phyloP scores from a whole-genome alignment of 345 rosid species.

The Hibiscus tridactylites region DNA sequence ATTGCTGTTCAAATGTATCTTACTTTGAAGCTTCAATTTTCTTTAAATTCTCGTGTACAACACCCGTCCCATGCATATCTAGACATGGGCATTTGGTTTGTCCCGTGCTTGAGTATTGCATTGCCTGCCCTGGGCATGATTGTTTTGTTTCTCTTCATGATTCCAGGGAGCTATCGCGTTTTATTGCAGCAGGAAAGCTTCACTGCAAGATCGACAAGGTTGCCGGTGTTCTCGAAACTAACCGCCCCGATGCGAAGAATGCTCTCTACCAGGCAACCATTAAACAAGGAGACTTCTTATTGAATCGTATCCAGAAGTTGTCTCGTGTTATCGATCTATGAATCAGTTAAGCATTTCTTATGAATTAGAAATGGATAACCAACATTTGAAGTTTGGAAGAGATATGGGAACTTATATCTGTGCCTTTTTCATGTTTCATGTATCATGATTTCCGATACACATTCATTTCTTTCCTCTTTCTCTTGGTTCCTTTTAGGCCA shows the following conservation, averaged over 20 bases:
- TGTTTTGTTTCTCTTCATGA: neutral
- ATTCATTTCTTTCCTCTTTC: neutral
- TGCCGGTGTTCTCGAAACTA: constrained; percentile 96
- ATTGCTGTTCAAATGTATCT: neutral
- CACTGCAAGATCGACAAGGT: constrained; percentile 99
- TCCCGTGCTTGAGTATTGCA: neutral
- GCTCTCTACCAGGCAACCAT: too few relatives aligned
- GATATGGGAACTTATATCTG: neutral
- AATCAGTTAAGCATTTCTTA: constrained; percentile 15
- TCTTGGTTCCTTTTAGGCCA: neutral
- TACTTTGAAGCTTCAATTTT: neutral
- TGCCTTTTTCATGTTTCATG: too few relatives aligned
- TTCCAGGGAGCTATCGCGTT: constrained; percentile 88
- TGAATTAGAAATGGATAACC: constrained; percentile 3
- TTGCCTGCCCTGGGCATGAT: neutral
- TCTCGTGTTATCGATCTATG: constrained; percentile 92
- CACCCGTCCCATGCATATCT: neutral
- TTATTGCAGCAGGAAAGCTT: constrained; percentile 95
- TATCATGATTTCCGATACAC: too few relatives aligned
- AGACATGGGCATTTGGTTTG: neutral
- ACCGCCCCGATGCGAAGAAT: constrained; percentile 68
- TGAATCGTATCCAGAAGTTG: constrained; percentile 95
- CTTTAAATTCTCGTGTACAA: neutral
- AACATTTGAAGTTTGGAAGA: neutral
- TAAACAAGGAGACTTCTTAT: constrained; percentile 66